Conservation (phyloP, 129 eudicot genomes). For the Pulicaria dysenterica region DNA sequence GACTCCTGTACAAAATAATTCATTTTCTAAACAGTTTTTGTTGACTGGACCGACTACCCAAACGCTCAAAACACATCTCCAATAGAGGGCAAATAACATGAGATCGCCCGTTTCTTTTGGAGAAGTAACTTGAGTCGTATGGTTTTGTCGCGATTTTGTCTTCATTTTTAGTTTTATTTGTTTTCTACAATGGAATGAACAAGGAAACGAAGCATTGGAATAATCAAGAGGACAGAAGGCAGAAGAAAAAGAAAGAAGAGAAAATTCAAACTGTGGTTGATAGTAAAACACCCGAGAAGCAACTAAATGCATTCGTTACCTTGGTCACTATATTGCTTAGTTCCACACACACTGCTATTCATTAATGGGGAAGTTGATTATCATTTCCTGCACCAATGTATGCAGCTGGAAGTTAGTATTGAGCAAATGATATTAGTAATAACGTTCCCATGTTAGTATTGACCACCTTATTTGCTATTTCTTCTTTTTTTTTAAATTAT, state of each 20-base stretch:
- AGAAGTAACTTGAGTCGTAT: constrained; percentile 26
- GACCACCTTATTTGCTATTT: background rate
- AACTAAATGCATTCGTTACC: constrained; percentile 36
- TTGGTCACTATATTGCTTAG: constrained; percentile 8
- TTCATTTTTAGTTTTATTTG: constrained; percentile 30
- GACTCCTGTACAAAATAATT: constrained; percentile 48
- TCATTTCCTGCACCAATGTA: constrained; percentile 65
- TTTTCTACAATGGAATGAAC: constrained; percentile 30
- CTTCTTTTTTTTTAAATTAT: background rate
- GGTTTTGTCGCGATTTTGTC: constrained; percentile 28
- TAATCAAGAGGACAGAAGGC: constrained; percentile 8
- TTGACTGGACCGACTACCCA: constrained; percentile 29
- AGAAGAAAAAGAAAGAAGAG: background rate
- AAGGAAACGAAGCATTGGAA: constrained; percentile 28
- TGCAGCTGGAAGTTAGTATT: constrained; percentile 5
- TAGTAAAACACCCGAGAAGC: constrained; percentile 17
- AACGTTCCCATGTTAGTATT: background rate
- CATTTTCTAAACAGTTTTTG: constrained; percentile 40
- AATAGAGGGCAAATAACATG: constrained; percentile 8
- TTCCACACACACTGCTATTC: constrained; percentile 33
- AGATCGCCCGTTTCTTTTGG: constrained; percentile 24
- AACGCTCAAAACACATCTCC: constrained; percentile 25
- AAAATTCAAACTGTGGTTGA: constrained; percentile 22
- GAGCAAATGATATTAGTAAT: background rate
- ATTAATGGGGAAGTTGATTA: constrained; percentile 51